These are phyloP conservation scores for Huntiella savannae DNA, from an alignment of 2,329 filamentous ascomycete genomes.

Conservation along the genomic window DNA sequence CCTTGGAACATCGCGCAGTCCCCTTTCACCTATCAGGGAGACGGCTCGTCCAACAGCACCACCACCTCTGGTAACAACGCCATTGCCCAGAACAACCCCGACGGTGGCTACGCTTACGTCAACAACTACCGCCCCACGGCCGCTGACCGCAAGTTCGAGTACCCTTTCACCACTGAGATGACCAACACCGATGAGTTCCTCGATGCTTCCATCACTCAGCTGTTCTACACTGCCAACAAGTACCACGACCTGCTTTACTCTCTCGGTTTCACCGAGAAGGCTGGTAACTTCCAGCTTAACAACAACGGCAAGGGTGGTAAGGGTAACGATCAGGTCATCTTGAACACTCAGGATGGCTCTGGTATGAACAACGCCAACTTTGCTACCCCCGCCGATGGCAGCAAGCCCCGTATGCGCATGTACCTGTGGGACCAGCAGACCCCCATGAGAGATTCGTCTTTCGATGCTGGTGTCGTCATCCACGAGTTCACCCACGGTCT, in stretches of 20 bases:
- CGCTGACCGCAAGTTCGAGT: slow-evolving; percentile 26
- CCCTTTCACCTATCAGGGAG: slow-evolving; percentile 33
- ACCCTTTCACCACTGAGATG: slow-evolving; percentile 21
- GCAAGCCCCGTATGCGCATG: slow-evolving; percentile 36
- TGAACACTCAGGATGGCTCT: slow-evolving; percentile 37
- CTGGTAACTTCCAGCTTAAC: slow-evolving; percentile 40
- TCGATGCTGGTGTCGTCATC: slow-evolving; percentile 40
- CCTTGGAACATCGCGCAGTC: slow-evolving; percentile 29
- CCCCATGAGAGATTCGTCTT: slow-evolving; percentile 33
- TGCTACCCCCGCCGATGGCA: slow-evolving; percentile 32
- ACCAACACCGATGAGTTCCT: slow-evolving; percentile 24
- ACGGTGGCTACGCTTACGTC: slow-evolving; percentile 20
- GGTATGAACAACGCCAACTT: slow-evolving; percentile 40
- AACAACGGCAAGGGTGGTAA: slow-evolving; percentile 34
- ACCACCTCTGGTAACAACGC: slow-evolving; percentile 40
- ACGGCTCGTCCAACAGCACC: slow-evolving; percentile 28
- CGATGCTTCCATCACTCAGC: slow-evolving; percentile 36
- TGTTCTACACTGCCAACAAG: slow-evolving; percentile 41
- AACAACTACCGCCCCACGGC: slow-evolving; percentile 28
- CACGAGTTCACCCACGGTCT: slow-evolving; percentile 39
- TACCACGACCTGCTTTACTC: slow-evolving; percentile 40
- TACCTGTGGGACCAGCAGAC: slow-evolving; percentile 32
- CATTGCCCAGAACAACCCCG: slow-evolving; percentile 33
- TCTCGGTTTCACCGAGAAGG: slow-evolving; percentile 37
- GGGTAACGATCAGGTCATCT: slow-evolving; percentile 32